A percentile compares a stretch with the other conserved stretches of the same genome.
phyloP scores from a whole-genome alignment of 805 yeast species.

The Yarrowia sp. region DNA sequence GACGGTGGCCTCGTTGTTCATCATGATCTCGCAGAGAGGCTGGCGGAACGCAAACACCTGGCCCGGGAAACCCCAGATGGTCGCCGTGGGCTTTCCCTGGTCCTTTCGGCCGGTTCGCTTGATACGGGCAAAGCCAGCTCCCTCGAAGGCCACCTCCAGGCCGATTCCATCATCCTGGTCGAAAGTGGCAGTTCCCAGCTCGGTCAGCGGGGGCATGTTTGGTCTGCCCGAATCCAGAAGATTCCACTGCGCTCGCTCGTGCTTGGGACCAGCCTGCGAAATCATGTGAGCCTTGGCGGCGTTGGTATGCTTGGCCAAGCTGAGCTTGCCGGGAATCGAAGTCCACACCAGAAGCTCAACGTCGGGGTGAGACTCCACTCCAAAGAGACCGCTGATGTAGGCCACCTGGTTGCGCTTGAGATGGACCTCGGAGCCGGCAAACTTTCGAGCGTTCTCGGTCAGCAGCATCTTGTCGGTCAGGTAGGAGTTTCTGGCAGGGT shows the following conservation, averaged over 20 bases:
- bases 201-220: background rate
- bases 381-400: background rate
- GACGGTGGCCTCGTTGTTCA: background rate
- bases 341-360: slow-evolving; percentile 1
- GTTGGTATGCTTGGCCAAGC: background rate
- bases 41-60: slow-evolving; percentile 21
- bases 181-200: background rate
- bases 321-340: background rate
- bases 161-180: slow-evolving; percentile 8
- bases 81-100: background rate
- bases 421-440: background rate
- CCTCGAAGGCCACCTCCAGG: slow-evolving; percentile 2
- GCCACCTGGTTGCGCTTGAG: background rate
- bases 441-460: slow-evolving; percentile 6
- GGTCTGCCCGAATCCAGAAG: background rate
- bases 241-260: background rate
- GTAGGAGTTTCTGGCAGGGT: background rate
- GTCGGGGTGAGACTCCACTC: background rate
- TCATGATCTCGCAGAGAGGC: slow-evolving; percentile 20
- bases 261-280: background rate
- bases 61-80: slow-evolving; percentile 17
- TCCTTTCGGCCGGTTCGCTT: background rate
- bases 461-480: slow-evolving; percentile 7
- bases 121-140: slow-evolving; percentile 12
- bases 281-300: background rate